Evolutionary conservation across 768 basidiomycete genomes (phyloP).

Genomic region (Rhodotorula kratochvilovae): DNA sequence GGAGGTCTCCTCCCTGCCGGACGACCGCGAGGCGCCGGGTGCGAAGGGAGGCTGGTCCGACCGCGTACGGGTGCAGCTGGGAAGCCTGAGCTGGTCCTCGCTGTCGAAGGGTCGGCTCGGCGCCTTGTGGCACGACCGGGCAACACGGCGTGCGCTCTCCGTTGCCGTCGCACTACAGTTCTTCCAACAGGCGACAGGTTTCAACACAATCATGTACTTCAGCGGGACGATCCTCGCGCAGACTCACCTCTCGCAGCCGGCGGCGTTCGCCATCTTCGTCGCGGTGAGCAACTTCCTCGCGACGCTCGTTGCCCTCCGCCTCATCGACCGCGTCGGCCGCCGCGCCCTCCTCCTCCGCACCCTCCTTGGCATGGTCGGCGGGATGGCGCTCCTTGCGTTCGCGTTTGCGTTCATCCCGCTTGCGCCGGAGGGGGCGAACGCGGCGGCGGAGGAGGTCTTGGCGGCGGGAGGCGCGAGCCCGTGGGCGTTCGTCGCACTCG

Average conservation of each 20-base stretch:
- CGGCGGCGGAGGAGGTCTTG: not conserved
- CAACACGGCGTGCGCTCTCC: slow-evolving; percentile 22
- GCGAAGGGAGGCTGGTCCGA: not conserved
- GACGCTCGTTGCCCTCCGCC: slow-evolving; percentile 31
- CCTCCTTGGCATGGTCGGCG: slow-evolving; percentile 30
- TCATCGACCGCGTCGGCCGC: slow-evolving; percentile 32
- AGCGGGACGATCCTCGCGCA: slow-evolving; percentile 31
- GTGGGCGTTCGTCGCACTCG: slow-evolving; percentile 19
- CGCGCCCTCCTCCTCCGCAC: slow-evolving; percentile 28
- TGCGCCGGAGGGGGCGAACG: not conserved
- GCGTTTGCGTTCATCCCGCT: slow-evolving; percentile 30
- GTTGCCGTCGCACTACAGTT: slow-evolving; percentile 33
- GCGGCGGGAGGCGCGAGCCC: not conserved
- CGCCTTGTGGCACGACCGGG: slow-evolving; percentile 22
- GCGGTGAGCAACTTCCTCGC: slow-evolving; percentile 37
- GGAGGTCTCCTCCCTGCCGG: not conserved
- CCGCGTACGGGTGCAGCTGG: not conserved
- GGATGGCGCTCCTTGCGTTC: slow-evolving; percentile 30
- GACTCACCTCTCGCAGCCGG: slow-evolving; percentile 23
- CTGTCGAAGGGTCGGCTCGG: not conserved
- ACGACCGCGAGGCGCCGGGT: not conserved
- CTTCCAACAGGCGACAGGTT: slow-evolving; percentile 33
- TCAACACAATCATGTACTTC: slow-evolving; percentile 36
- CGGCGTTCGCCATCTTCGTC: slow-evolving; percentile 34
- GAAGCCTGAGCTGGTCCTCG: too few relatives aligned